Evolutionary conservation across 345 rosid genomes (phyloP).

Genomic region (Ceriops decandra): DNA sequence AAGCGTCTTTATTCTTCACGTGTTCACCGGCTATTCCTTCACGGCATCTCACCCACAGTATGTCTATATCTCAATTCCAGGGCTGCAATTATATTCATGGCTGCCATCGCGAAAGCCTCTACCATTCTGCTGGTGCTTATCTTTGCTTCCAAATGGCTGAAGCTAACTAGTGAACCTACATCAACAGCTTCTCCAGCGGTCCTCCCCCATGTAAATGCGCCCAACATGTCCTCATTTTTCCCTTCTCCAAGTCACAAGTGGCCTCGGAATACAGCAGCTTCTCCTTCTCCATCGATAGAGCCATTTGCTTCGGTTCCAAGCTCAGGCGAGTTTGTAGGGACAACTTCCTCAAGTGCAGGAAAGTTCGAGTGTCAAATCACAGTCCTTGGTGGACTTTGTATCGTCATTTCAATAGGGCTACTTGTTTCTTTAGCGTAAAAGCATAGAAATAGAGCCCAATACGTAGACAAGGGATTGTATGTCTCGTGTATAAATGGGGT

Average conservation of each 20-base stretch:
- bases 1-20: too few species aligned
- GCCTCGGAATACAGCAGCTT: constrained; percentile 25
- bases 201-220: constrained; percentile 45
- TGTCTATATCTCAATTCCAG: not conserved
- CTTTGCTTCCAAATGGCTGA: constrained; percentile 22
- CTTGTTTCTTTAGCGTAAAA: not conserved
- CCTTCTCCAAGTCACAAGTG: constrained; percentile 43
- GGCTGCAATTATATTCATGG: constrained; percentile 30
- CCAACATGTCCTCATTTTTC: constrained; percentile 63
- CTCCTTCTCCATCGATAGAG: constrained; percentile 36
- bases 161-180: constrained; percentile 29
- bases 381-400: constrained; percentile 22
- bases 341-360: constrained; percentile 34
- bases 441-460: not conserved
- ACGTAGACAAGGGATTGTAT: constrained; percentile 2
- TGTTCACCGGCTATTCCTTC: not conserved
- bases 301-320: constrained; percentile 41
- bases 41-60: constrained; percentile 5
- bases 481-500: not conserved
- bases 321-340: constrained; percentile 53
- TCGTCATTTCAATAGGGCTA: constrained; percentile 5
- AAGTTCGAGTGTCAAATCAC: constrained; percentile 19
- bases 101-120: constrained; percentile 24
- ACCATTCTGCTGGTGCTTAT: constrained; percentile 26
- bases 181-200: constrained; percentile 58